These are phyloP conservation scores for Fallopia convolvulus DNA, from an alignment of 148 eudicot genomes.

Conservation along the genomic window DNA sequence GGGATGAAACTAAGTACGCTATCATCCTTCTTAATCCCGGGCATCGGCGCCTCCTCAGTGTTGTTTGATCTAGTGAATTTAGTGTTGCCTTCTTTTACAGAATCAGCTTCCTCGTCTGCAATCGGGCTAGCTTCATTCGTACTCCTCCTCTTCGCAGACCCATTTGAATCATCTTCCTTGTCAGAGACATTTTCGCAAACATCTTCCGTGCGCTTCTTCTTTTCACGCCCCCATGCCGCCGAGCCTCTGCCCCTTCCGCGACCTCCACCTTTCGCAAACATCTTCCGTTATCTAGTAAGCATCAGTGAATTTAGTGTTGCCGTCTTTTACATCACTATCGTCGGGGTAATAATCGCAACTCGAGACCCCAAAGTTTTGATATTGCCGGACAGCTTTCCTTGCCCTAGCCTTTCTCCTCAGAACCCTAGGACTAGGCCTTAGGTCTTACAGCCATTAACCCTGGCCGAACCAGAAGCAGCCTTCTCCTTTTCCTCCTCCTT, in stretches of 20 bases:
- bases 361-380: neutral
- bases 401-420: neutral
- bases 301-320: too few species aligned
- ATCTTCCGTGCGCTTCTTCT: neutral
- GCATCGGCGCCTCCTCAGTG: neutral
- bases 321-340: neutral
- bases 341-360: neutral
- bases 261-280: neutral
- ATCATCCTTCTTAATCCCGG: constrained; percentile 2
- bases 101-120: neutral
- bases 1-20: neutral
- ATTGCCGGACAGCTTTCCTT: neutral
- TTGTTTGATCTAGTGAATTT: neutral
- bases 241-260: neutral
- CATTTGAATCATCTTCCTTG: neutral
- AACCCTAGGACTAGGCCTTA: neutral
- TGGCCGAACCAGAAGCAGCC: neutral
- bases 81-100: neutral
- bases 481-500: neutral
- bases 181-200: constrained; percentile 3
- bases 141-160: neutral
- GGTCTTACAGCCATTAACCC: neutral
- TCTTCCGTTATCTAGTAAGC: too few species aligned
- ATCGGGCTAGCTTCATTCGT: neutral
- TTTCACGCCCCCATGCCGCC: neutral